A percentile compares a stretch with the other conserved stretches of the same genome.
phyloP scores from a whole-genome alignment of 208 protist genomes.

The Leishmania amazonensis region DNA sequence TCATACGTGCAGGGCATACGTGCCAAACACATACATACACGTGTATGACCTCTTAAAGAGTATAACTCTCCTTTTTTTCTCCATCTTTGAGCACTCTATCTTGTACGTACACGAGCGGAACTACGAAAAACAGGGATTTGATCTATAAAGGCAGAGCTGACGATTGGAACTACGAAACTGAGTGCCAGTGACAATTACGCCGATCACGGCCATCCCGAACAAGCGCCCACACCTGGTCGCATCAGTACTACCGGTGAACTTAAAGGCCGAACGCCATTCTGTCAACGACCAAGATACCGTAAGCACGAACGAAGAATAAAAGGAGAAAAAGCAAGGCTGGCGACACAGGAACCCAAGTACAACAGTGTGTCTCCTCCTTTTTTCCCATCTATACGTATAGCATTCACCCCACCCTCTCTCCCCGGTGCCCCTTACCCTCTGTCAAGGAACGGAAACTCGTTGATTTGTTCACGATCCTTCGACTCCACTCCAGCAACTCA shows the following conservation, averaged over 20 bases:
- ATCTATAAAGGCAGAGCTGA: neutral
- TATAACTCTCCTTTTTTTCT: conserved; percentile 1
- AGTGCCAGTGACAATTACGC: neutral
- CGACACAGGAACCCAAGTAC: neutral
- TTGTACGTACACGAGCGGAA: conserved; percentile 3
- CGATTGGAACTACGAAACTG: neutral
- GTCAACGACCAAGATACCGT: neutral
- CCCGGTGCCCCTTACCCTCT: neutral
- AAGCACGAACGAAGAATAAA: neutral
- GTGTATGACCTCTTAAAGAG: neutral
- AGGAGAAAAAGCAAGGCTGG: neutral
- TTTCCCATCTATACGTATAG: neutral
- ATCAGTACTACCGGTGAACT: neutral
- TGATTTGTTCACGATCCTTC: neutral
- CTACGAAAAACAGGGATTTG: neutral
- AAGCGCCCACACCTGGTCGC: neutral
- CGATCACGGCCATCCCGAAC: neutral
- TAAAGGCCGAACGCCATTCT: neutral
- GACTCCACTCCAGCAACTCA: neutral
- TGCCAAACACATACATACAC: conserved; percentile 2
- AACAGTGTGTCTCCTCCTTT: neutral
- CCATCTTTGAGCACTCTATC: neutral
- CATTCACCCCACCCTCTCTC: neutral
- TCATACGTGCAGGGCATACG: conserved; percentile 5
- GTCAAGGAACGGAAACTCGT: neutral